Evolutionary conservation across 257 asterid genomes (phyloP).

Genomic region (Scutellaria minor): DNA sequence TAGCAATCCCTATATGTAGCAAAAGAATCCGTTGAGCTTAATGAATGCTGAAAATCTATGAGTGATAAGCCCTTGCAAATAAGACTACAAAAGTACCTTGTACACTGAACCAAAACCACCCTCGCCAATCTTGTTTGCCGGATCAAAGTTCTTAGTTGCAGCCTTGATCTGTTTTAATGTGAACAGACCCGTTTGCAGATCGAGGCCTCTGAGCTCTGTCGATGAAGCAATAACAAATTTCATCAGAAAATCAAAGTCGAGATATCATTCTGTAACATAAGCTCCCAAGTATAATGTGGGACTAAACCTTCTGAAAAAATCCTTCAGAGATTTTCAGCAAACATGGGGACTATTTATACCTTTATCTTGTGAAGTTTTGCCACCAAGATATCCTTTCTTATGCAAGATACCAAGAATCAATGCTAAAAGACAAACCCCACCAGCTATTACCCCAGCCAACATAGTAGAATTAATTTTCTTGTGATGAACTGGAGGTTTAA

Average conservation of each 20-base stretch:
- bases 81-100: slow-evolving; percentile 56
- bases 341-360: slow-evolving; percentile 45
- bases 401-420: slow-evolving; percentile 51
- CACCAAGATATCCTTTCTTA: slow-evolving; percentile 53
- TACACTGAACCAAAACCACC: slow-evolving; percentile 94
- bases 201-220: slow-evolving; percentile 80
- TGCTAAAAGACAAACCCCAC: slow-evolving; percentile 49
- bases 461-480: slow-evolving; percentile 39
- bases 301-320: background rate
- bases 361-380: slow-evolving; percentile 55
- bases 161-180: slow-evolving; percentile 78
- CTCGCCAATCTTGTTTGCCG: slow-evolving; percentile 85
- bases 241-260: slow-evolving; percentile 24
- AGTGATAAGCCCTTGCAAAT: background rate
- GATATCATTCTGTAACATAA: background rate
- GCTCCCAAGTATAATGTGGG: background rate
- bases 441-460: slow-evolving; percentile 56
- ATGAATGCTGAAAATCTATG: background rate
- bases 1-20: slow-evolving; percentile 57
- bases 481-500: slow-evolving; percentile 63
- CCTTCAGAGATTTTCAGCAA: slow-evolving; percentile 2
- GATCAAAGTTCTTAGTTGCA: slow-evolving; percentile 86
- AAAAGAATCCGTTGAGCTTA: background rate
- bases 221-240: slow-evolving; percentile 25
- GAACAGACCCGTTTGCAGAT: slow-evolving; percentile 78